Base-by-base conservation (phyloP, 768 basidiomycete genomes). In the Suillus americanus region DNA sequence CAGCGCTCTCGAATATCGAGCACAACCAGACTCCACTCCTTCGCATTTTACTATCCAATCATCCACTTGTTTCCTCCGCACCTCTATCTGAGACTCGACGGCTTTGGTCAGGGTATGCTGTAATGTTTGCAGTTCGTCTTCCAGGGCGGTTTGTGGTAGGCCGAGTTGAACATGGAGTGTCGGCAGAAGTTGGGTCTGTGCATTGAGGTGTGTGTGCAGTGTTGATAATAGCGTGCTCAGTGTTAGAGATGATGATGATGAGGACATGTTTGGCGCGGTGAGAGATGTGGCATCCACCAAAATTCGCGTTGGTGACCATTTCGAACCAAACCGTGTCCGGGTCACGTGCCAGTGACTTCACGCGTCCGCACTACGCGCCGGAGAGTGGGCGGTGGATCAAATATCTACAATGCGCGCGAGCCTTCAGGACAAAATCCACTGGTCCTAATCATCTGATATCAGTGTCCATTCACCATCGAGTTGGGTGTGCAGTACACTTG, bases 161-260 rank as follows among this genome's bases (percentile, higher is more conserved):
- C 92, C 94, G 18, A 97, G 90, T 71, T 92, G 92, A 1, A 86
- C 82, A 75, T 96, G 94, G 5, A 97, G 81, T 8, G 89, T 87
- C 18, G 93, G 93, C 2, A 97, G 80, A 38, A 93, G 81, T 66
- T 91, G 89, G 0, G 92, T 93, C 76, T 96, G 94, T 2, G 88
- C 78, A 74, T 91, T 90, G 6, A 95, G 79, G 74, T 92, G 90
- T 3, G 87, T 83, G 67, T 94, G 91, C 33, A 95, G 75, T 25
- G 91, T 89, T 73, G 90, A 86, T 10, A 95, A 82, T 18, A 94
- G 82, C 13, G 88, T 81, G 43, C 89, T 91, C 55, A 93, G 71
- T 38, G 74, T 67, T 65, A 79, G 71, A 64, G 76, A n/a, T n/a
- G n/a, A 76, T 64, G 76, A 69, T 10, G 77, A 73, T 40, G 77